Conservation (phyloP, 2,329 filamentous ascomycete genomes). For the Annulohypoxylon truncatum region DNA sequence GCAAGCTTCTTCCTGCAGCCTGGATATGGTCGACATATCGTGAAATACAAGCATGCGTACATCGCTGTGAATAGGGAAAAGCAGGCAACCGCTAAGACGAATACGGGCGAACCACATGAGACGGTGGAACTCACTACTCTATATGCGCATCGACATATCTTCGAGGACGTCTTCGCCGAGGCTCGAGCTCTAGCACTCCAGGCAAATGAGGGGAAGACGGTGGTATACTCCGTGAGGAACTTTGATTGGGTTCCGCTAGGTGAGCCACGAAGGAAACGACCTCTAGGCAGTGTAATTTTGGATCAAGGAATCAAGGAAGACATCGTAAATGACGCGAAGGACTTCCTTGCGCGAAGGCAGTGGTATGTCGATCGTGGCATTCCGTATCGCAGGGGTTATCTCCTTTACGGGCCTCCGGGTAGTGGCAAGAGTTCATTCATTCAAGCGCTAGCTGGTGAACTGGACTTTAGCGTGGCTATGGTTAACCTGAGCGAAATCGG, state of each 20-base stretch:
- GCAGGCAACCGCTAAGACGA: conserved; percentile 82
- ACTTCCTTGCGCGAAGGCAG: conserved; percentile 80
- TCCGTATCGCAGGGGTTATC: conserved; percentile 88
- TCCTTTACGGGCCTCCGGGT: conserved; percentile 88
- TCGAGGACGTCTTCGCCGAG: conserved; percentile 89
- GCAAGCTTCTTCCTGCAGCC: conserved; percentile 91
- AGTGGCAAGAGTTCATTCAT: conserved; percentile 97
- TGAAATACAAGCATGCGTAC: conserved; percentile 88
- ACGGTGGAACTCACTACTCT: conserved; percentile 92
- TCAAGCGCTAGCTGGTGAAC: conserved; percentile 89
- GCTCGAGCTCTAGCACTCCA: conserved; percentile 83
- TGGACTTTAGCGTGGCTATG: conserved; percentile 93
- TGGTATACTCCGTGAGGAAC: conserved; percentile 87
- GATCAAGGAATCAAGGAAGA: conserved; percentile 89
- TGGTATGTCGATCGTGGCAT: conserved; percentile 98
- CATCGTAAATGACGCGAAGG: conserved; percentile 82
- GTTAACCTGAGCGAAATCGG: conserved; percentile 91
- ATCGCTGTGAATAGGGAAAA: conserved; percentile 89
- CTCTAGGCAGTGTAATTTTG: conserved; percentile 85
- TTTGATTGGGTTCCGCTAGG: conserved; percentile 89
- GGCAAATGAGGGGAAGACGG: conserved; percentile 90
- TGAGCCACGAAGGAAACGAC: conserved; percentile 85
- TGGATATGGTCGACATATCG: conserved; percentile 87
- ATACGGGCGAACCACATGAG: conserved; percentile 91
- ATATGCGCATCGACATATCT: conserved; percentile 88